Conservation (phyloP, 306 rosid genomes). For the Cicer pinnatifidum region DNA sequence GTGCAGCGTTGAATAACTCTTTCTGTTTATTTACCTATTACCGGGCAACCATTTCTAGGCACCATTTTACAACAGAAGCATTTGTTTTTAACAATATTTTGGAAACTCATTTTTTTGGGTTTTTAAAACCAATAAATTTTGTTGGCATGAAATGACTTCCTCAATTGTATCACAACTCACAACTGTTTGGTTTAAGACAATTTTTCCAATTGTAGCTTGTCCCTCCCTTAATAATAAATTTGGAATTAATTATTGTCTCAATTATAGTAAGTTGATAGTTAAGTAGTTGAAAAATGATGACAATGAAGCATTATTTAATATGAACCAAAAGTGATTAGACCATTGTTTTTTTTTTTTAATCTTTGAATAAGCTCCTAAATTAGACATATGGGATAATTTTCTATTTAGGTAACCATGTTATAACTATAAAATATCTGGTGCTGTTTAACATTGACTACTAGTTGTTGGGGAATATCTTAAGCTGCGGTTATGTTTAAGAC, state of each 20-base stretch:
- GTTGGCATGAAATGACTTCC: too few relatives aligned
- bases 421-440: not conserved
- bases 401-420: not conserved
- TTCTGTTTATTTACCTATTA: not conserved
- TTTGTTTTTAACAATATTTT: not conserved
- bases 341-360: not conserved
- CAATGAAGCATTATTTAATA: not conserved
- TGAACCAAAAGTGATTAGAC: not conserved
- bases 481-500: too few relatives aligned
- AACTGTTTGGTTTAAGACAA: not conserved
- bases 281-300: constrained; percentile 9
- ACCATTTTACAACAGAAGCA: not conserved
- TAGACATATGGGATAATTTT: not conserved
- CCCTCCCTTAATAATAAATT: not conserved
- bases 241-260: not conserved
- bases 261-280: constrained; percentile 23
- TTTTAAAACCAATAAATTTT: not conserved
- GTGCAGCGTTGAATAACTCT: not conserved
- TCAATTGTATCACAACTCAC: not conserved
- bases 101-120: not conserved
- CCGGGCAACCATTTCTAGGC: not conserved
- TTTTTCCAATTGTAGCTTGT: not conserved
- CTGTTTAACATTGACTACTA: not conserved
- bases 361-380: not conserved
- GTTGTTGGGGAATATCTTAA: not conserved